Base-by-base conservation (phyloP, 2,329 filamentous ascomycete species). In the Fusarium equiseti region DNA sequence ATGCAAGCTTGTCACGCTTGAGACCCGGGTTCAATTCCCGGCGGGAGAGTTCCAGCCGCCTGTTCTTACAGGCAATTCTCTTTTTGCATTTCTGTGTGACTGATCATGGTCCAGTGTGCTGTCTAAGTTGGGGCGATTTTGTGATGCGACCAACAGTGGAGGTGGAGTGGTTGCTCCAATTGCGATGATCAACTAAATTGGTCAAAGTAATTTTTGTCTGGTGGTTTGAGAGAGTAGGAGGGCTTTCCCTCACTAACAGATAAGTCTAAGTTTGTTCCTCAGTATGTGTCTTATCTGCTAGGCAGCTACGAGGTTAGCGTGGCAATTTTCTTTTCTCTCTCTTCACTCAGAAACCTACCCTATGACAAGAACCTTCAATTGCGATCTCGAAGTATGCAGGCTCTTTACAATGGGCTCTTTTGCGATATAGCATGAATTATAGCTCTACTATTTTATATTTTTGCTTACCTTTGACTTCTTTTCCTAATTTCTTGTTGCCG, bases 1-100 rank as follows among this genome's bases (percentile, higher is more conserved):
- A 65, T 64, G 62, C 59, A 65, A 63, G 59, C 61, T 63, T 64
- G 61, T 64, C 59, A 57, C 59, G 61, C 61, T 63, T 63, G 61
- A 63, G 61, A 63, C 61, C 61, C 61, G 61, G 61, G 58, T 64
- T 64, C 61, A 63, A 64, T 64, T 64, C 61, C 61, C 59, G 61
- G 61, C 59, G 61, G 61, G 61, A 64, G 61, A 64, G 61, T 58
- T 64, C 62, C 50, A 64, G 59, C 59, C 62, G n/a, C 24, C 59
- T 64, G 62, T 61, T 1, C 5, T 20, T 24, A 51, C 9, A 29
- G 35, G 26, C 27, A 56, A 0, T 10, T 0, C 0, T 18, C 2
- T 46, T 58, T 64, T 64, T 46, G 5, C 0, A 0, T 3, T 3
- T 13, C 16, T 11, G 0, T 1, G 11, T 27, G 10, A 27, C 0